Base-by-base conservation (phyloP, 768 basidiomycete genomes). In the Ephemerocybe angulata region DNA sequence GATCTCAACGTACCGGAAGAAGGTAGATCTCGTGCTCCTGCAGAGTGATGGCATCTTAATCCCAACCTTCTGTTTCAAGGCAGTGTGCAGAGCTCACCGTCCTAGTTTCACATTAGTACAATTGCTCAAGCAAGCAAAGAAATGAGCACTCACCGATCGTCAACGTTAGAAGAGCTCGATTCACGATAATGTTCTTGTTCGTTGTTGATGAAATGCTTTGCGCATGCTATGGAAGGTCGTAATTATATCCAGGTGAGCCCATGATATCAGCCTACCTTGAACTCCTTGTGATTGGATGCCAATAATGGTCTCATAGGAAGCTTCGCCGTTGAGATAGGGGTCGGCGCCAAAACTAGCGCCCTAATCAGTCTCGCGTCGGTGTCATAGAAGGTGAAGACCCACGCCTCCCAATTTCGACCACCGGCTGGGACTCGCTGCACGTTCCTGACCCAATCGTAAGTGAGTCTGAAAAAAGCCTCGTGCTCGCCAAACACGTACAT, bases 1-100 rank as follows among this genome's bases (percentile, higher is more conserved):
- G n/a, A n/a, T n/a, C n/a, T n/a, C n/a, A n/a, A 55, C 72, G 52
- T 61, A 78, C 76, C 6, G 83, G 84, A 29, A 77, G 73, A 0
- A 75, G 72, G 48, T 85, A 85, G 3, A 85, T 71, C 64, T 85
- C 83, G 51, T 85, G 83, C 66, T 82, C 68, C 73, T 76, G 28
- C 2, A 40, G 33, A 7, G 19, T 17, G 35, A 21, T 54, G 57
- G 35, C 33, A 30, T 47, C 43, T 58, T 25, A 10, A 27, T 37
- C 19, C n/a, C 11, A 44, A 48, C n/a, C n/a, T n/a, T n/a, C n/a
- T n/a, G n/a, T n/a, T n/a, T n/a, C n/a, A n/a, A n/a, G n/a, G n/a
- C n/a, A n/a, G n/a, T n/a, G n/a, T n/a, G n/a, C n/a, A n/a, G n/a
- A n/a, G n/a, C 71, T 52, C 55, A 75, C 73, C 53, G 73, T 73